Evolutionary conservation across 768 basidiomycete species (phyloP).

Genomic region (Cyclocybe aegerita): DNA sequence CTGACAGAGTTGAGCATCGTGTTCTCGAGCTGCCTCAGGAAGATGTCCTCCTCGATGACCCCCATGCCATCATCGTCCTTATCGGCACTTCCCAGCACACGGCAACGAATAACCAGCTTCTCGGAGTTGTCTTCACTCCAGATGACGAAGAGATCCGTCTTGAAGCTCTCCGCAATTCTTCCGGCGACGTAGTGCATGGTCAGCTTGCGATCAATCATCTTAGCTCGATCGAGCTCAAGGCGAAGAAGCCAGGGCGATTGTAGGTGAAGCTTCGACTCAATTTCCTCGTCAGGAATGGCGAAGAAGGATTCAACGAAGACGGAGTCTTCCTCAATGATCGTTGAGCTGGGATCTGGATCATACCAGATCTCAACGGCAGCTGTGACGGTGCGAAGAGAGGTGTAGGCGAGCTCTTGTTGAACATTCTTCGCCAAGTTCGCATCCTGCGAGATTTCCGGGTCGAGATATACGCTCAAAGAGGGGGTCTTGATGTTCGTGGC

Average conservation of each 20-base stretch:
- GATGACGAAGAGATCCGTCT: constrained; percentile 94
- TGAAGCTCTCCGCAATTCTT: constrained; percentile 92
- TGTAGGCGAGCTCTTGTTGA: constrained; percentile 91
- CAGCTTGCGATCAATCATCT: constrained; percentile 97
- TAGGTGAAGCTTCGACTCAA: constrained; percentile 84
- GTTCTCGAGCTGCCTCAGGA: constrained; percentile 93
- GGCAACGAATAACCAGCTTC: constrained; percentile 95
- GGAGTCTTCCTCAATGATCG: constrained; percentile 94
- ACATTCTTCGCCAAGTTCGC: constrained; percentile 77
- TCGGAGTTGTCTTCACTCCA: constrained; percentile 99
- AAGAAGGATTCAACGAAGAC: constrained; percentile 99
- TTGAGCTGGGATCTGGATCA: constrained; percentile 88
- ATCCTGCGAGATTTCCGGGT: constrained; percentile 63
- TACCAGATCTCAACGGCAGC: constrained; percentile 97
- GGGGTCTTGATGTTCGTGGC: constrained; percentile 99
- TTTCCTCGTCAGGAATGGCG: constrained; percentile 96
- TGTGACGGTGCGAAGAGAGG: constrained; percentile 91
- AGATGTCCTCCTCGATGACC: constrained; percentile 87
- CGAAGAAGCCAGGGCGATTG: constrained; percentile 98
- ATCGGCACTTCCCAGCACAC: constrained; percentile 80
- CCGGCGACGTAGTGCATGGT: constrained; percentile 94
- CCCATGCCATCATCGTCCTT: constrained; percentile 84
- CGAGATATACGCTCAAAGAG: constrained; percentile 88
- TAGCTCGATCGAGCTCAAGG: constrained; percentile 92
- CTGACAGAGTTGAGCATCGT: constrained; percentile 96